These are phyloP conservation scores for Rhodosorus marinus DNA, from an alignment of 23 red algal species.

Conservation along the genomic window DNA sequence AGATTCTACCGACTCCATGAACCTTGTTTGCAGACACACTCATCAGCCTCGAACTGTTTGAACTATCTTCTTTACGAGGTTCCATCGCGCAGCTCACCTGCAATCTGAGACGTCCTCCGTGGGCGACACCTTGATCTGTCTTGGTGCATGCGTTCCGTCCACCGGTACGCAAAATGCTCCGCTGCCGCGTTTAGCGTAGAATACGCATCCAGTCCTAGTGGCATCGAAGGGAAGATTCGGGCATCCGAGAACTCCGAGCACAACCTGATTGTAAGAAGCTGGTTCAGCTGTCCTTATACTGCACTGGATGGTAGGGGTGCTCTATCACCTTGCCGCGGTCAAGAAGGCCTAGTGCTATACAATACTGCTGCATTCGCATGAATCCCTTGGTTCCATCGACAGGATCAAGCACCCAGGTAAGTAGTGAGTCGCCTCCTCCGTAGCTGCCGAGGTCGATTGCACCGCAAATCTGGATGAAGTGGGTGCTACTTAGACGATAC, in stretches of 20 bases:
- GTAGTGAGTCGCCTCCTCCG: constrained; percentile 16
- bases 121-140: no score
- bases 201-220: no score
- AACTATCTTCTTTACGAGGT: no score
- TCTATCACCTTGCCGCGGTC: constrained; percentile 20
- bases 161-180: no score
- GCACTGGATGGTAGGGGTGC: no score
- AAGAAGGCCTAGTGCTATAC: constrained; percentile 72
- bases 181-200: no score
- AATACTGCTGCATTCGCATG: constrained; percentile 76
- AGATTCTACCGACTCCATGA: constrained; percentile 65
- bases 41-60: constrained; percentile 3
- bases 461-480: not conserved
- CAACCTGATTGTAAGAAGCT: no score
- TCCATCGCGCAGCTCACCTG: no score
- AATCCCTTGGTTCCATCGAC: constrained; percentile 95
- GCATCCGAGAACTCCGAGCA: constrained; percentile 77
- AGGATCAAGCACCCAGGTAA: constrained; percentile 92
- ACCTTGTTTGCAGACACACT: constrained; percentile 9
- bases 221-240: constrained; percentile 67
- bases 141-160: no score
- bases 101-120: no score
- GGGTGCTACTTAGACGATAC: no score
- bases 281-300: no score
- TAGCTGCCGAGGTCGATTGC: constrained; percentile 1